Conservation (phyloP, 345 rosid species). For the Rhodamnia rubescens region DNA sequence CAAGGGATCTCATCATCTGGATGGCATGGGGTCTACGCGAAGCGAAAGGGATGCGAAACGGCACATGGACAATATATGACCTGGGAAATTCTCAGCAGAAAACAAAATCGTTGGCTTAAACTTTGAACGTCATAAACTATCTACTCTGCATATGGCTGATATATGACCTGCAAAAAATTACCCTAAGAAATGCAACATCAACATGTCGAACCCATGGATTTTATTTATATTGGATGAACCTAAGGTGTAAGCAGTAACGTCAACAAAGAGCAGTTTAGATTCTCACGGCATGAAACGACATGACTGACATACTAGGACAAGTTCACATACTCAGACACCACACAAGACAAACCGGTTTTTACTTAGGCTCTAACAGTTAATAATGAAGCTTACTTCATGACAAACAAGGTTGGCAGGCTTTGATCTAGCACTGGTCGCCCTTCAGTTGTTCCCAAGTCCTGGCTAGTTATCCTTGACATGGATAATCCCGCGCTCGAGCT, state of each 20-base stretch:
- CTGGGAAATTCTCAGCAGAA: not conserved
- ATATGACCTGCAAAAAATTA: not conserved
- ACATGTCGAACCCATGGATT: not conserved
- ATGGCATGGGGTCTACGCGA: not conserved
- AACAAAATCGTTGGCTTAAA: not conserved
- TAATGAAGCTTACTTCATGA: not conserved
- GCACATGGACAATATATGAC: too few relatives aligned
- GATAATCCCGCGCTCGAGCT: not conserved
- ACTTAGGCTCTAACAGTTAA: not conserved
- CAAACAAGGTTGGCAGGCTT: not conserved
- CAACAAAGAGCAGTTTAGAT: not conserved
- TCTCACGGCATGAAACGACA: not conserved
- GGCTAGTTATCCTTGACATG: not conserved
- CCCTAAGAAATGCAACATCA: not conserved
- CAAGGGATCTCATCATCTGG: rapidly evolving
- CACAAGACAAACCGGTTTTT: not conserved
- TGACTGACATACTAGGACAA: not conserved
- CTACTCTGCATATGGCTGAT: not conserved
- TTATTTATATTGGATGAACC: not conserved
- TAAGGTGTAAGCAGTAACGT: not conserved
- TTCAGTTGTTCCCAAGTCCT: not conserved
- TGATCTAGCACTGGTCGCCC: not conserved
- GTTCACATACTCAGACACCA: not conserved
- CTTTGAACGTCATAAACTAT: not conserved
- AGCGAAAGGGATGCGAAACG: not conserved